Percentiles rank a stretch among this genome's conserved stretches.
Evolutionary conservation across 1,284 basidiomycete species (phyloP).

Genomic region (Tremellales sp.): DNA sequence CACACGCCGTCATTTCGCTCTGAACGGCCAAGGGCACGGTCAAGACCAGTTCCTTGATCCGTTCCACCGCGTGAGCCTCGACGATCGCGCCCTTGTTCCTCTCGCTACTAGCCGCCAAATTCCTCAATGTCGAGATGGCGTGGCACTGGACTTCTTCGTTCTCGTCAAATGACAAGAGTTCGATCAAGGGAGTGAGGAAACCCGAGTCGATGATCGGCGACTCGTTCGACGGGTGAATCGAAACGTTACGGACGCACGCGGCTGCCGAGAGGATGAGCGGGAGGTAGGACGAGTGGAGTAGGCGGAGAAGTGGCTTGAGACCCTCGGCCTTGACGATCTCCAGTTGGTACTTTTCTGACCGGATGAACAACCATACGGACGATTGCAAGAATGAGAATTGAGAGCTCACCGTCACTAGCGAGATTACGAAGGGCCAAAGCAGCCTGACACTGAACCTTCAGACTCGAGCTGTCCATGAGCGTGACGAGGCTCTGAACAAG

Average conservation of each 20-base stretch:
- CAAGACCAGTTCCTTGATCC: constrained; percentile 94
- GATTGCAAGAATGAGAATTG: constrained; percentile 2
- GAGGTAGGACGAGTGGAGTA: constrained; percentile 94
- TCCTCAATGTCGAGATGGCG: constrained; percentile 96
- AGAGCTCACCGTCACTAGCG: constrained; percentile 80
- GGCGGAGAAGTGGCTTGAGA: constrained; percentile 83
- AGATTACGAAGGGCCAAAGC: constrained; percentile 94
- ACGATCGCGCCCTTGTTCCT: constrained; percentile 99
- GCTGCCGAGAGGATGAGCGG: constrained; percentile 98
- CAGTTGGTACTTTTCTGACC: constrained; percentile 93
- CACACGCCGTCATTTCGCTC: constrained; percentile 99
- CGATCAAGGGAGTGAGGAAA: constrained; percentile 93
- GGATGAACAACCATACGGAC: too few species aligned
- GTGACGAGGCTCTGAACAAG: constrained; percentile 90
- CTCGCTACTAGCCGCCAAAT: constrained; percentile 94
- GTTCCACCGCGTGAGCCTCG: constrained; percentile 95
- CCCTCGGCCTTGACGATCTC: constrained; percentile 98
- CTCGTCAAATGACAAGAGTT: constrained; percentile 92
- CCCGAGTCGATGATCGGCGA: constrained; percentile 99
- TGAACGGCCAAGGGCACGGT: constrained; percentile 95
- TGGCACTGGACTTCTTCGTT: constrained; percentile 99
- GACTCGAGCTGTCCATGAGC: constrained; percentile 93
- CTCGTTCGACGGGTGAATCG: constrained; percentile 97
- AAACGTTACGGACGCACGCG: constrained; percentile 98
- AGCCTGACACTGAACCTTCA: constrained; percentile 99